Percentiles rank a stretch among this genome's conserved stretches.
These are phyloP conservation scores for Letharia columbiana DNA, from an alignment of 495 filamentous ascomycete species.

Conservation along the genomic window DNA sequence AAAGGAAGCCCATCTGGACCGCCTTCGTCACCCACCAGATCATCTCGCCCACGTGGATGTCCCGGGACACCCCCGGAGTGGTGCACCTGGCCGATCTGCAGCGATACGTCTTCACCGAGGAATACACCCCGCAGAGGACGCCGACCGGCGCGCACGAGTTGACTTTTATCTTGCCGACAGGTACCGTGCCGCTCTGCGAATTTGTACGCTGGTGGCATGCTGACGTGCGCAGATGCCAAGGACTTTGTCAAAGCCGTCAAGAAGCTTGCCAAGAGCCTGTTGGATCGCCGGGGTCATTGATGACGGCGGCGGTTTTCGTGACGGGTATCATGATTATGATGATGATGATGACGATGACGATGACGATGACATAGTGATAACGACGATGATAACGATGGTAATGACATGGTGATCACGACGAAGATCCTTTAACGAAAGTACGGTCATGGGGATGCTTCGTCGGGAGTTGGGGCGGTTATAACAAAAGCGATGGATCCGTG, in stretches of 20 bases:
- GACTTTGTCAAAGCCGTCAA: background rate
- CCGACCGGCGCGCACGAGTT: slow-evolving; percentile 34
- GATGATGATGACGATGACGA: no score
- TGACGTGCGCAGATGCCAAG: background rate
- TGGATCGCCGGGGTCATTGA: background rate
- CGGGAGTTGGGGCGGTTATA: no score
- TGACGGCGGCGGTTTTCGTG: background rate
- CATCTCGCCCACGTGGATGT: slow-evolving; percentile 49
- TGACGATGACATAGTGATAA: background rate
- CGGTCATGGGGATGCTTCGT: no score
- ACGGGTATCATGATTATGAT: background rate
- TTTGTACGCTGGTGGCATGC: background rate
- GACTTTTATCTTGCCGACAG: slow-evolving; percentile 31
- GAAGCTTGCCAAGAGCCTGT: background rate
- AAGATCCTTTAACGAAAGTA: no score
- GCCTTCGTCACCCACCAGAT: slow-evolving; percentile 62
- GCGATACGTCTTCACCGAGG: slow-evolving; percentile 52
- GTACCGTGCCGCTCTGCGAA: slow-evolving; percentile 19
- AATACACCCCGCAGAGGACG: slow-evolving; percentile 41
- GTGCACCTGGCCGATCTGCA: slow-evolving; percentile 54
- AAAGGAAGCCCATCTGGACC: slow-evolving; percentile 60
- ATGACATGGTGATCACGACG: background rate
- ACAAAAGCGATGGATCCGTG: no score
- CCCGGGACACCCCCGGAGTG: slow-evolving; percentile 39
- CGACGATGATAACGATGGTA: background rate